These are phyloP conservation scores for Anisogramma anomala DNA, from an alignment of 2,329 filamentous ascomycete species.

Conservation along the genomic window DNA sequence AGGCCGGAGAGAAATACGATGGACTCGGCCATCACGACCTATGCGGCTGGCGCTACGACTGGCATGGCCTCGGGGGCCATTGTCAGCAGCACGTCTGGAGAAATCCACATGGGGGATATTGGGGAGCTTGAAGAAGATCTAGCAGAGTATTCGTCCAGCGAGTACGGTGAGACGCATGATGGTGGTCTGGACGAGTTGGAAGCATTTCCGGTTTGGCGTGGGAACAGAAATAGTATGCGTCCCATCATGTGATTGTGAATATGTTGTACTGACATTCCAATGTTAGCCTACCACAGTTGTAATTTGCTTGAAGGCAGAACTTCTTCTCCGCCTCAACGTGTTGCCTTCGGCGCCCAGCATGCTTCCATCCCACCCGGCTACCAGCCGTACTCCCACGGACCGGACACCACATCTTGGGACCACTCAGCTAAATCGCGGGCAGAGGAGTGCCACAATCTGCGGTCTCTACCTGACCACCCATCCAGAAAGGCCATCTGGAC, in stretches of 20 bases:
- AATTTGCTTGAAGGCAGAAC: too few relatives aligned
- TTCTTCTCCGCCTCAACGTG: too few relatives aligned
- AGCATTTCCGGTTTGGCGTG: neutral
- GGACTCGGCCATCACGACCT: constrained; percentile 4
- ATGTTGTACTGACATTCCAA: too few relatives aligned
- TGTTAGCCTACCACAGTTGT: too few relatives aligned
- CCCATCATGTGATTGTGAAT: too few relatives aligned
- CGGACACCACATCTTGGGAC: neutral
- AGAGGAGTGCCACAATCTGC: neutral
- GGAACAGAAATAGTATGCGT: constrained; percentile 2
- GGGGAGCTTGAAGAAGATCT: neutral
- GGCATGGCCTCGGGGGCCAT: neutral
- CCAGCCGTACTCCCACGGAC: neutral
- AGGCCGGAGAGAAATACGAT: constrained; percentile 1
- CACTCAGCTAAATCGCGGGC: neutral
- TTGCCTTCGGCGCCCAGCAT: too few relatives aligned
- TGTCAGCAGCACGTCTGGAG: constrained; percentile 1
- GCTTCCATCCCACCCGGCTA: too few relatives aligned
- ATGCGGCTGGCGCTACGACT: neutral
- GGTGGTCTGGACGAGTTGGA: neutral
- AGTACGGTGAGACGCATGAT: neutral
- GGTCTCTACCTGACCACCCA: neutral
- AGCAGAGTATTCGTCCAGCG: neutral
- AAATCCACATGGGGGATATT: constrained; percentile 4
- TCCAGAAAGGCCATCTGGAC: neutral